These are phyloP conservation scores for Mycena venus DNA, from an alignment of 768 basidiomycete genomes.

Conservation along the genomic window DNA sequence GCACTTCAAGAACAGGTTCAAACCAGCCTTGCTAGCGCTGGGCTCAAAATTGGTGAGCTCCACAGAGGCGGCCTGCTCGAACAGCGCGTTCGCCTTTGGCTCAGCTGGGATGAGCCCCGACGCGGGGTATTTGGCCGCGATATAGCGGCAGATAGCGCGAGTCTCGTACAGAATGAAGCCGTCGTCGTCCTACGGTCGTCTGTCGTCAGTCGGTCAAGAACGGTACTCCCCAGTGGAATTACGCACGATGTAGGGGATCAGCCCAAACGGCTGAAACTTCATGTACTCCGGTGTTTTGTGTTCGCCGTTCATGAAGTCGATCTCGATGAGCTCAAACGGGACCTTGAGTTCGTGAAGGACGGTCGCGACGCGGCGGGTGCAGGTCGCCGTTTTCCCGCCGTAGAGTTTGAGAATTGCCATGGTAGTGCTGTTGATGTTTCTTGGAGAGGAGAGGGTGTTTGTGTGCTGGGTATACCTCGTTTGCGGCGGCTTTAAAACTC, in stretches of 20 bases:
- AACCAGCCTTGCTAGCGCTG: background rate
- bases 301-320: slow-evolving; percentile 44
- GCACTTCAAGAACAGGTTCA: slow-evolving; percentile 3
- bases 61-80: slow-evolving; percentile 32
- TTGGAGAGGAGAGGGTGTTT: too few relatives aligned
- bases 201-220: too few relatives aligned
- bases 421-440: background rate
- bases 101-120: slow-evolving; percentile 57
- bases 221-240: too few relatives aligned
- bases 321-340: slow-evolving; percentile 30
- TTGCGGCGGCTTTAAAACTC: too few relatives aligned
- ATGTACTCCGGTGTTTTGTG: slow-evolving; percentile 50
- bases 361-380: slow-evolving; percentile 24
- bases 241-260: slow-evolving; percentile 41
- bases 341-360: slow-evolving; percentile 26
- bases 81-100: slow-evolving; percentile 41
- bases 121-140: slow-evolving; percentile 55
- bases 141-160: slow-evolving; percentile 61
- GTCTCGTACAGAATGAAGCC: slow-evolving; percentile 63
- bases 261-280: slow-evolving; percentile 62
- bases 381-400: slow-evolving; percentile 6
- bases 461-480: too few relatives aligned
- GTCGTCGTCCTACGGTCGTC: slow-evolving; percentile 50
- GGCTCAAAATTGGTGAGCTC: slow-evolving; percentile 23
- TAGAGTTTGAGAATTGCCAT: slow-evolving; percentile 27